Conservation (phyloP, 257 asterid species). For the Jacaranda mimosifolia region DNA sequence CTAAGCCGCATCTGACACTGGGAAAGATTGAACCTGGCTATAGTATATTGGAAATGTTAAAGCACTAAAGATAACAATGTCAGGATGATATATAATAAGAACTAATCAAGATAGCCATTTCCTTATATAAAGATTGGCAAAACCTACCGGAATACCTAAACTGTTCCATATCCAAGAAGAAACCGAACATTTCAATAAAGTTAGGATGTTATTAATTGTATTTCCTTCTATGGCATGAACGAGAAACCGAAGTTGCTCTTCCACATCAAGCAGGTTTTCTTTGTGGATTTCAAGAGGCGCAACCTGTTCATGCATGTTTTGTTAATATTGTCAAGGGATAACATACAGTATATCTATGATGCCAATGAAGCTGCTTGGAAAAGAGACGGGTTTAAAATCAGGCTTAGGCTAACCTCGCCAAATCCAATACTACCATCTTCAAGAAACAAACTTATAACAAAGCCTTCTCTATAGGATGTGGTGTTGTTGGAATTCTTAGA, state of each 20-base stretch:
- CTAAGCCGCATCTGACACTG: constrained; percentile 94
- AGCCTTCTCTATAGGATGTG: constrained; percentile 81
- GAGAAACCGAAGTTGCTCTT: constrained; percentile 90
- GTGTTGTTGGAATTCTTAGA: constrained; percentile 47
- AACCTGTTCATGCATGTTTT: constrained; percentile 58
- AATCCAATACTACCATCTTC: constrained; percentile 86
- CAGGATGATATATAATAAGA: constrained; percentile 14
- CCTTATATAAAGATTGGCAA: constrained; percentile 18
- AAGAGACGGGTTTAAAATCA: constrained; percentile 16
- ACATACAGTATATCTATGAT: background rate
- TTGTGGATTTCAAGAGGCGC: constrained; percentile 93
- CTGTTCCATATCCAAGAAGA: constrained; percentile 91
- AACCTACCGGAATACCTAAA: constrained; percentile 84
- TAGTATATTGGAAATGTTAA: constrained; percentile 41
- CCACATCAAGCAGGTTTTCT: constrained; percentile 80
- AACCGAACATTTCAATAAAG: constrained; percentile 76
- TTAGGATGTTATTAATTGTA: constrained; percentile 56
- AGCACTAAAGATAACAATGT: constrained; percentile 22
- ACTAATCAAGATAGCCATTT: background rate
- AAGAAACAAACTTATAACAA: constrained; percentile 68
- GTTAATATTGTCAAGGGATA: too few relatives aligned
- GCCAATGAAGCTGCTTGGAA: background rate
- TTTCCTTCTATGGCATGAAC: constrained; percentile 75
- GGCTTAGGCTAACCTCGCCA: constrained; percentile 76
- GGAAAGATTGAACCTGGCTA: constrained; percentile 91